phyloP scores from a whole-genome alignment of 257 asterid species.

The Eucommia ulmoides region DNA sequence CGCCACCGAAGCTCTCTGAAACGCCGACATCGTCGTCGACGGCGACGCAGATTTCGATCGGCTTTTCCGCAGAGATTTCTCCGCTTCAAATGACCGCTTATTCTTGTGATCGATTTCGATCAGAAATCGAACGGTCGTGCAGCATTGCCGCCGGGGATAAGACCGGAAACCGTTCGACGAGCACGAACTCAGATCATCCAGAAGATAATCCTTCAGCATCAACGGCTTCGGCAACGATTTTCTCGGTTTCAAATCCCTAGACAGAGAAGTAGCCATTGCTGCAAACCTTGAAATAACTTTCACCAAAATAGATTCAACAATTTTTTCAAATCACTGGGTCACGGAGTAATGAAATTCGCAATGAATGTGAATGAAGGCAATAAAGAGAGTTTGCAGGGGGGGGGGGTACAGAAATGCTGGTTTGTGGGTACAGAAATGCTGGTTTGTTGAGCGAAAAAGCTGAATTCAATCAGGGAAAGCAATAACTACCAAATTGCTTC shows the following conservation, averaged over 20 bases:
- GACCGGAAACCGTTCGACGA: conserved; percentile 40
- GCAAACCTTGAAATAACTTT: not conserved
- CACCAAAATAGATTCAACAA: conserved; percentile 1
- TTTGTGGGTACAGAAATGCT: conserved; percentile 3
- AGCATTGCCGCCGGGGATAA: conserved; percentile 26
- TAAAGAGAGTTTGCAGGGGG: conserved; percentile 9
- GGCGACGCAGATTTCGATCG: conserved; percentile 17
- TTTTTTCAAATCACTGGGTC: no score
- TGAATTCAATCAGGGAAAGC: not conserved
- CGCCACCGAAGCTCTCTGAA: conserved; percentile 27
- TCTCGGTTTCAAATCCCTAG: not conserved
- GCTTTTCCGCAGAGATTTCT: conserved; percentile 7
- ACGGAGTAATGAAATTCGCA: no score
- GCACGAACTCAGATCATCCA: conserved; percentile 37
- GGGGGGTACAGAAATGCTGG: conserved; percentile 5
- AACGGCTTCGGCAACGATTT: conserved; percentile 14
- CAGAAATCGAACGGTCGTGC: conserved; percentile 29
- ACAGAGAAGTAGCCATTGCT: not conserved
- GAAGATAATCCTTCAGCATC: conserved; percentile 31
- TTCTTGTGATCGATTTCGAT: conserved; percentile 23
- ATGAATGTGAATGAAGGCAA: conserved; percentile 5
- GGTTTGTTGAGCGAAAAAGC: not conserved
- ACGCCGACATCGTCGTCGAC: conserved; percentile 24
- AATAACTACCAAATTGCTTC: not conserved
- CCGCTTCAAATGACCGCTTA: conserved; percentile 9